Conservation (phyloP, 2,329 filamentous ascomycete genomes). For the Raffaelea albimanens region DNA sequence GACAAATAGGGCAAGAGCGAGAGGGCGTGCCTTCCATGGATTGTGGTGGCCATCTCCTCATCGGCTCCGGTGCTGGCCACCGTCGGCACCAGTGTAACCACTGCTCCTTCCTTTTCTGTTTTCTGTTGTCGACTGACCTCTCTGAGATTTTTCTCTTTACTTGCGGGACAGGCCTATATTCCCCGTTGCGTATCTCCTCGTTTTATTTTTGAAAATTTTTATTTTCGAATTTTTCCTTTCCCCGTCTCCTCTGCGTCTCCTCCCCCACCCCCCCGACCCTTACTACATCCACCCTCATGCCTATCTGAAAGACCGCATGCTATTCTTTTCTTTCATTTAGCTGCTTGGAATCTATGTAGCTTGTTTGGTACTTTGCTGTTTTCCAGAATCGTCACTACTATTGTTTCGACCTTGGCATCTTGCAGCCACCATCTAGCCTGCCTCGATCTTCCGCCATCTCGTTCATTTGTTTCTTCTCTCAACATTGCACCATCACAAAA, state of each 20-base stretch:
- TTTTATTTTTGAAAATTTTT: background rate
- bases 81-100: background rate
- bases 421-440: too few species aligned
- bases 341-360: too few species aligned
- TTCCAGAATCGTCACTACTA: too few species aligned
- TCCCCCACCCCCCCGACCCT: background rate
- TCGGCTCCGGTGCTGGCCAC: background rate
- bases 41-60: background rate
- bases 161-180: background rate
- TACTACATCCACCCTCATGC: background rate
- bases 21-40: background rate
- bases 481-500: too few species aligned
- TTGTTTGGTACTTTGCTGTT: too few species aligned
- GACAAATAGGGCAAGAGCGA: background rate
- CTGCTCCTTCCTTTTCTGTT: constrained; percentile 1
- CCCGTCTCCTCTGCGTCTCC: background rate
- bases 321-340: too few species aligned
- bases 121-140: too few species aligned
- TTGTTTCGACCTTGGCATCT: background rate
- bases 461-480: too few species aligned
- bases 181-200: background rate
- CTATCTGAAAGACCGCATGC: too few species aligned
- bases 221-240: background rate
- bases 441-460: too few species aligned
- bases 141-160: background rate